phyloP scores from a whole-genome alignment of 1,139 yeast species.

The Yamadazyma spencermartinsiae region DNA sequence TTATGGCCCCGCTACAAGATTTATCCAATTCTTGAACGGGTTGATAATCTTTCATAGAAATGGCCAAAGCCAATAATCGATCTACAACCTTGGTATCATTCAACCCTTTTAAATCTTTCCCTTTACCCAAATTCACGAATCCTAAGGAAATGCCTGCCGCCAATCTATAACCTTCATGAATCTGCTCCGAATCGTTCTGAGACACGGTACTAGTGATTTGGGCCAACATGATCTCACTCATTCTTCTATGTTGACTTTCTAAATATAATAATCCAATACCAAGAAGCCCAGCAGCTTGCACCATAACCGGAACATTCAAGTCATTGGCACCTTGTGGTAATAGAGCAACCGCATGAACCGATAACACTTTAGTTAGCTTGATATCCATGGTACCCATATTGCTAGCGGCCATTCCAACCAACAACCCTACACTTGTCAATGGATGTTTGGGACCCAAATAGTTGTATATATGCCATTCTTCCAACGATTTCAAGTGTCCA shows the following conservation, averaged over 20 bases:
- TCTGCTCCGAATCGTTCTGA: slow-evolving; percentile 56
- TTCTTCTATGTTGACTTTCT: slow-evolving; percentile 78
- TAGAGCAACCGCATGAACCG: slow-evolving; percentile 91
- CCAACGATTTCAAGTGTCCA: slow-evolving; percentile 80
- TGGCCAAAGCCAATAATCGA: slow-evolving; percentile 58
- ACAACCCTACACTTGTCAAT: slow-evolving; percentile 79
- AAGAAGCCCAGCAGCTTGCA: slow-evolving; percentile 88
- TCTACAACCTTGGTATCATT: slow-evolving; percentile 75
- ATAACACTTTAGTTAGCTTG: slow-evolving; percentile 83
- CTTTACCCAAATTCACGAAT: slow-evolving; percentile 79
- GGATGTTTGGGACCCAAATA: slow-evolving; percentile 89
- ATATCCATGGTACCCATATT: slow-evolving; percentile 80
- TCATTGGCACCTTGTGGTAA: slow-evolving; percentile 91
- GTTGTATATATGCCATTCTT: slow-evolving; percentile 97
- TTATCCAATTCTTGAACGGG: slow-evolving; percentile 65
- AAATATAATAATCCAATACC: slow-evolving; percentile 86
- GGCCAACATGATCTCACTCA: slow-evolving; percentile 77
- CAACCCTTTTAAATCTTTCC: slow-evolving; percentile 60
- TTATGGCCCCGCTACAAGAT: slow-evolving; percentile 77
- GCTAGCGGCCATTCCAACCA: slow-evolving; percentile 94
- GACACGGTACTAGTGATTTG: slow-evolving; percentile 60
- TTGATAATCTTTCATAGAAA: slow-evolving; percentile 68
- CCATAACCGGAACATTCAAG: slow-evolving; percentile 76
- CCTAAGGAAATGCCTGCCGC: slow-evolving; percentile 93
- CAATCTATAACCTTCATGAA: slow-evolving; percentile 81